These are phyloP conservation scores for Stropharia rugosoannulata DNA, from an alignment of 768 basidiomycete species.

Conservation along the genomic window DNA sequence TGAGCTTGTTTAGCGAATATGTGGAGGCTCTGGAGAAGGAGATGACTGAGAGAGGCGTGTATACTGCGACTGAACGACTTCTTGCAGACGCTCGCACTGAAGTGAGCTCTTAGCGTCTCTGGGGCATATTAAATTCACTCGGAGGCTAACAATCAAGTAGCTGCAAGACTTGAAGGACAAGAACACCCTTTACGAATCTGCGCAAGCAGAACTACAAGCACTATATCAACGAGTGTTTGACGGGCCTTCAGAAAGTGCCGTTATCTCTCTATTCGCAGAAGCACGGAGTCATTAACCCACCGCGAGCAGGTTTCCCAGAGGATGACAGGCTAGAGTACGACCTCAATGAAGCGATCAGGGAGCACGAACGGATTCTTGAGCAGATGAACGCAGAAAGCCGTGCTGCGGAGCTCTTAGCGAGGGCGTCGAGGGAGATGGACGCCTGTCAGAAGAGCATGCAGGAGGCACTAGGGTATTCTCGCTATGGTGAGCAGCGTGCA, in stretches of 20 bases:
- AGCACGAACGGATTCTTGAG: constrained; percentile 34
- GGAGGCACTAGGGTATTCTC: constrained; percentile 39
- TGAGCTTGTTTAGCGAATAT: constrained; percentile 34
- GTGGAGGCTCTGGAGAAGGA: constrained; percentile 44
- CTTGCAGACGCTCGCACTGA: constrained; percentile 32
- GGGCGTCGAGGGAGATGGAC: constrained; percentile 35
- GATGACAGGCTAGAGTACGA: constrained; percentile 43
- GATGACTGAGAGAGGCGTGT: constrained; percentile 34
- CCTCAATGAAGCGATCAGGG: constrained; percentile 27
- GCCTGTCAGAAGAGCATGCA: constrained; percentile 29
- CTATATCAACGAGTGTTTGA: constrained; percentile 43
- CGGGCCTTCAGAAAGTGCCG: constrained; percentile 38
- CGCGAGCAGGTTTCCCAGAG: constrained; percentile 38
- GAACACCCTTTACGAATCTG: constrained; percentile 21
- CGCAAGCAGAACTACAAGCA: constrained; percentile 34
- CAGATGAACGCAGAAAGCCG: constrained; percentile 38
- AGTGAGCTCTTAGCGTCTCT: constrained; percentile 24
- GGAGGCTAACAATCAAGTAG: constrained; percentile 16
- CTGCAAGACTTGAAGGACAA: constrained; percentile 33
- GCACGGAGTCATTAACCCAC: neutral
- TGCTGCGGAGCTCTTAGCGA: constrained; percentile 35
- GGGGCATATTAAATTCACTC: neutral
- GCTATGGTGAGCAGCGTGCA: constrained; percentile 28
- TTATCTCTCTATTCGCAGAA: neutral
- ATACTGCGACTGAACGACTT: constrained; percentile 28